phyloP scores from a whole-genome alignment of 176 grass and related monocot genomes.

The Elaeis guineensis region DNA sequence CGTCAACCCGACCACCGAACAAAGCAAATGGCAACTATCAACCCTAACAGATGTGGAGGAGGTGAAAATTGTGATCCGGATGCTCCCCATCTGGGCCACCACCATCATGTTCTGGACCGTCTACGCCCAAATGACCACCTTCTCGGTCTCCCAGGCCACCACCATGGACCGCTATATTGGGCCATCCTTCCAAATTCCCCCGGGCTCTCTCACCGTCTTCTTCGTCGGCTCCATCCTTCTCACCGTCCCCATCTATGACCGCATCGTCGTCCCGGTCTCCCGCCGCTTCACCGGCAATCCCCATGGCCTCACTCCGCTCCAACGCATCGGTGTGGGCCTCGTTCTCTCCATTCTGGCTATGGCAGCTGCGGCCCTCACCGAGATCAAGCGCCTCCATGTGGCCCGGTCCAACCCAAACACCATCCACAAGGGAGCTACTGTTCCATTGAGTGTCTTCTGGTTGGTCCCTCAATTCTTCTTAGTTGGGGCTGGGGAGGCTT shows the following conservation, averaged over 20 bases:
- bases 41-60: slow-evolving; percentile 72
- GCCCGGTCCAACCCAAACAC: background rate
- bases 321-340: slow-evolving; percentile 9
- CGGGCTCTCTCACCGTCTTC: slow-evolving; percentile 12
- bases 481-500: slow-evolving; percentile 1
- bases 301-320: slow-evolving; percentile 4
- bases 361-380: slow-evolving; percentile 6
- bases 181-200: background rate
- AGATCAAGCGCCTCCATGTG: slow-evolving; percentile 5
- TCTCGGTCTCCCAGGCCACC: slow-evolving; percentile 9
- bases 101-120: slow-evolving; percentile 38
- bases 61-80: slow-evolving; percentile 68
- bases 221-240: slow-evolving; percentile 18
- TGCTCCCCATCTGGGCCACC: slow-evolving; percentile 68
- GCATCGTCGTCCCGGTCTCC: slow-evolving; percentile 1
- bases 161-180: slow-evolving; percentile 8
- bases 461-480: slow-evolving; percentile 7
- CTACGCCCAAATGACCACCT: slow-evolving; percentile 16
- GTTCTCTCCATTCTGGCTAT: slow-evolving; percentile 7
- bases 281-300: slow-evolving; percentile 6
- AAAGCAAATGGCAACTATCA: slow-evolving; percentile 23
- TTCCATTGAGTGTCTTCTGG: slow-evolving; percentile 12
- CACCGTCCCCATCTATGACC: slow-evolving; percentile 8
- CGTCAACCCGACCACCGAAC: background rate
- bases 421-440: background rate